phyloP scores from a whole-genome alignment of 352 stramenopile genomes.

The Halophytophthora batemanensis region DNA sequence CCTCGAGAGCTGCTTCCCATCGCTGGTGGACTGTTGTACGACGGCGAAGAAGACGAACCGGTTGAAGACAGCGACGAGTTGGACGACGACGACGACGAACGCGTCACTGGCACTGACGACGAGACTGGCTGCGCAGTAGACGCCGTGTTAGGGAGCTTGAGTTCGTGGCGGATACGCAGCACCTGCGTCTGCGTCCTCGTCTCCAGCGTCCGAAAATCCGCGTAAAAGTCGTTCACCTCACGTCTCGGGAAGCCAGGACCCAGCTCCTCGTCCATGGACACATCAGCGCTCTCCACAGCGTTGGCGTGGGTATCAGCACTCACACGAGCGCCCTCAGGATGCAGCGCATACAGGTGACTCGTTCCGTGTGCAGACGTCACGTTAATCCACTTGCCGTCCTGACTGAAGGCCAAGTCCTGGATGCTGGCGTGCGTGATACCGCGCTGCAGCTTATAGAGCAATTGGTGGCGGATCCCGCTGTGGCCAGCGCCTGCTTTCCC shows the following conservation, averaged over 20 bases:
- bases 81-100: conserved; percentile 32
- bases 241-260: conserved; percentile 23
- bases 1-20: conserved; percentile 17
- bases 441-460: conserved; percentile 86
- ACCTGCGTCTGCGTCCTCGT: conserved; percentile 65
- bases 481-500: conserved; percentile 12
- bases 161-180: conserved; percentile 68
- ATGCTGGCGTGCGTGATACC: conserved; percentile 86
- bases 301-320: conserved; percentile 70
- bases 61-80: conserved; percentile 37
- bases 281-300: conserved; percentile 20
- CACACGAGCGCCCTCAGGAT: conserved; percentile 68
- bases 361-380: conserved; percentile 83
- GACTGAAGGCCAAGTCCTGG: conserved; percentile 76
- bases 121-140: conserved; percentile 13
- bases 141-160: conserved; percentile 23
- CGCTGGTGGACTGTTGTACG: conserved; percentile 21
- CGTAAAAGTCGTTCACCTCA: conserved; percentile 74
- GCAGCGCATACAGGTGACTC: conserved; percentile 81
- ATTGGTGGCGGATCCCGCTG: conserved; percentile 30
- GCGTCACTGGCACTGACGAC: conserved; percentile 18
- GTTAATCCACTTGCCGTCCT: conserved; percentile 85
- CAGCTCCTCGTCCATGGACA: conserved; percentile 14
- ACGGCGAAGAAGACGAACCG: conserved; percentile 31
- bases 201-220: conserved; percentile 57